phyloP scores from a whole-genome alignment of 306 rosid genomes.

The Sindora glabra region DNA sequence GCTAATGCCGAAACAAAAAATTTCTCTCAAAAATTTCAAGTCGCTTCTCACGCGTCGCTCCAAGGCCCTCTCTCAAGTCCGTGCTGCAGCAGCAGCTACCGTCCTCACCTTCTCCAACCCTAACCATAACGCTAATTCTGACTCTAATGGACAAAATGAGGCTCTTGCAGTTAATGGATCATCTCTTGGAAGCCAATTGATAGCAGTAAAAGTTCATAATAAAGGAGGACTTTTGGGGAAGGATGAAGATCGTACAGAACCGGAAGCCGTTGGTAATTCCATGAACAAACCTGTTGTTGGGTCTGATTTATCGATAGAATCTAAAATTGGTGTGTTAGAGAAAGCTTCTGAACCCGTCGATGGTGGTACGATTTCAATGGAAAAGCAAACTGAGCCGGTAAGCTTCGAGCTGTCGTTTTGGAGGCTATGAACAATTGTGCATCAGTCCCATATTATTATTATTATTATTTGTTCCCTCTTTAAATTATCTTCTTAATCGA shows the following conservation, averaged over 20 bases:
- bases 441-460: neutral
- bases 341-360: slow-evolving; percentile 27
- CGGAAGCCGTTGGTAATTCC: slow-evolving; percentile 21
- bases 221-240: slow-evolving; percentile 43
- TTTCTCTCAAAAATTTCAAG: slow-evolving; percentile 65
- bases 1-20: slow-evolving; percentile 70
- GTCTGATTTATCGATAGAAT: slow-evolving; percentile 15
- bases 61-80: slow-evolving; percentile 55
- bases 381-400: slow-evolving; percentile 24
- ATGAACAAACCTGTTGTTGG: slow-evolving; percentile 21
- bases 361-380: slow-evolving; percentile 4
- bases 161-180: slow-evolving; percentile 2
- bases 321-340: slow-evolving; percentile 13
- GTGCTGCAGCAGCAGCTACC: neutral
- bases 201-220: slow-evolving; percentile 14
- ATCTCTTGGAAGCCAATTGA: neutral
- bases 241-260: slow-evolving; percentile 14
- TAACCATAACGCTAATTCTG: slow-evolving; percentile 24
- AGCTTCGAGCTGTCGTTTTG: too few relatives aligned
- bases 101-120: slow-evolving; percentile 13
- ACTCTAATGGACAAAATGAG: too few relatives aligned
- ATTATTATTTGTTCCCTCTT: neutral
- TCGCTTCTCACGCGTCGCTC: slow-evolving; percentile 70
- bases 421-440: too few relatives aligned
- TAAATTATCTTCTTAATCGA: too few relatives aligned